phyloP scores from a whole-genome alignment of 1,139 yeast species.

The Taiozyma sp. region DNA sequence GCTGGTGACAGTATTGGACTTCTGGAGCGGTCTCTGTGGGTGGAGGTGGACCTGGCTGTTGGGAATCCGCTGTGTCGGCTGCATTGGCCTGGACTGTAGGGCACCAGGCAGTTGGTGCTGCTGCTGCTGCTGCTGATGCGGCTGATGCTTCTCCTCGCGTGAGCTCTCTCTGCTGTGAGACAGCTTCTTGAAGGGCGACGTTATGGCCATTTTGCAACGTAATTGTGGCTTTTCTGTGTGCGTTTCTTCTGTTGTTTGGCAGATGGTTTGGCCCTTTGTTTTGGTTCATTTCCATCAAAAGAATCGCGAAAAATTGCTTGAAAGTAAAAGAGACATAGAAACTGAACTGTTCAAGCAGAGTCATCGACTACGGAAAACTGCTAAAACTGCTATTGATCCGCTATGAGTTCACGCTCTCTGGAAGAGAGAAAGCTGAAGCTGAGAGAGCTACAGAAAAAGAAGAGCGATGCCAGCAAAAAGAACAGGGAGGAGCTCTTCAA shows the following conservation, averaged over 20 bases:
- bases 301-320: neutral
- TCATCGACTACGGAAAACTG: neutral
- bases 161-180: constrained; percentile 29
- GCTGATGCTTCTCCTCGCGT: constrained; percentile 19
- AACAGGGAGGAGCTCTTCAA: constrained; percentile 38
- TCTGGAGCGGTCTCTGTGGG: constrained; percentile 4
- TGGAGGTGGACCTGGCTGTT: neutral
- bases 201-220: constrained; percentile 11
- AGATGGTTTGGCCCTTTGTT: neutral
- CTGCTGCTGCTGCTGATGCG: too few relatives aligned
- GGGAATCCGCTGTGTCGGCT: constrained; percentile 2
- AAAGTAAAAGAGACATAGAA: neutral
- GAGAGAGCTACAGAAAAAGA: constrained; percentile 27
- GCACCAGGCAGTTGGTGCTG: neutral
- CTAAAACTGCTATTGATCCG: too few relatives aligned
- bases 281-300: neutral
- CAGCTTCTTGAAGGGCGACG: constrained; percentile 29
- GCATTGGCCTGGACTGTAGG: neutral
- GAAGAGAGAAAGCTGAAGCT: constrained; percentile 22
- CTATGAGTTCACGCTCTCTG: constrained; percentile 2
- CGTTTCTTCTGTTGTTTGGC: neutral
- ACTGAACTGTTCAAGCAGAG: neutral
- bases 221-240: neutral
- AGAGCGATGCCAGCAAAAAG: constrained; percentile 27
- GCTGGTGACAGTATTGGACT: constrained; percentile 11